Evolutionary conservation across 140 eudicot genomes (phyloP).

Genomic region (Oenanthe javanica): DNA sequence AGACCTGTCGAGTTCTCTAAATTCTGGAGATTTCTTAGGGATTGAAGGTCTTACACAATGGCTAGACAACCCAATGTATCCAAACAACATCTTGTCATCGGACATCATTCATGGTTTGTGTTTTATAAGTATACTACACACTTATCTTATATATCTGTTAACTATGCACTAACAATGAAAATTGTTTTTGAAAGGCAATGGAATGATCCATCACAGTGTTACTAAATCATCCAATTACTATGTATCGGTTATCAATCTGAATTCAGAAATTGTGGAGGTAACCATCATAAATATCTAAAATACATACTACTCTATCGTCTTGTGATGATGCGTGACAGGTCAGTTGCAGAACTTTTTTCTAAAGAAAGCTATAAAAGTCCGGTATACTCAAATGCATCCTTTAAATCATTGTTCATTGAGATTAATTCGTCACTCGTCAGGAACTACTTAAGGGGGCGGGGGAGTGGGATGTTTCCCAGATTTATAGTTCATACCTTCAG

Average conservation of each 20-base stretch:
- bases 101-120: constrained; percentile 45
- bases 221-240: constrained; percentile 36
- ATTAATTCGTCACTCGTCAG: neutral
- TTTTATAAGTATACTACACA: neutral
- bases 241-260: constrained; percentile 47
- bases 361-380: neutral
- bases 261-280: constrained; percentile 39
- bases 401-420: neutral
- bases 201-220: constrained; percentile 37
- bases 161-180: neutral
- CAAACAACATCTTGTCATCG: constrained; percentile 36
- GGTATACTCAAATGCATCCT: neutral
- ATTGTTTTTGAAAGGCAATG: constrained; percentile 35
- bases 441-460: neutral
- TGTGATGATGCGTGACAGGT: neutral
- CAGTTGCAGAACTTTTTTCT: neutral
- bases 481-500: neutral
- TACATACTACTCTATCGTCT: neutral
- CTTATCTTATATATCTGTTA: neutral
- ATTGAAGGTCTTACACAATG: constrained; percentile 32
- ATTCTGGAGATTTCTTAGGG: constrained; percentile 26
- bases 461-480: too few species aligned
- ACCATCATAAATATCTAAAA: neutral
- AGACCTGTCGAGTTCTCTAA: neutral
- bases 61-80: constrained; percentile 45